Percentiles rank a stretch among this genome's conserved stretches.
Evolutionary conservation across 1,139 yeast species (phyloP).

Genomic region (Candida sanyaensis): DNA sequence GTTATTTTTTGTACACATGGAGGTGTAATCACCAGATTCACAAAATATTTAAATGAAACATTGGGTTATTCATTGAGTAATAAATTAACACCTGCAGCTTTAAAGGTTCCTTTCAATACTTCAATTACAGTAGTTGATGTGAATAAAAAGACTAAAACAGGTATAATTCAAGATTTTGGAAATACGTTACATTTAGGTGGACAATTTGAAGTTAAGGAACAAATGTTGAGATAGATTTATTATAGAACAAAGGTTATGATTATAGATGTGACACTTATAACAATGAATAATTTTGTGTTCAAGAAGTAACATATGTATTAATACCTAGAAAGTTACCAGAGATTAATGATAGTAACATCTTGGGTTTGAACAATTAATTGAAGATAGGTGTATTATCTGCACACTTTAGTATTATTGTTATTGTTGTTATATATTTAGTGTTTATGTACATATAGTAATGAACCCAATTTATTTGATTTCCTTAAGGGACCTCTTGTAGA

Average conservation of each 20-base stretch:
- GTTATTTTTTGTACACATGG: slow-evolving; percentile 80
- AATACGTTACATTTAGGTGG: slow-evolving; percentile 66
- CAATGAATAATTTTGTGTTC: too few relatives aligned
- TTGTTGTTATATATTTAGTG: too few relatives aligned
- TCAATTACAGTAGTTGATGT: slow-evolving; percentile 68
- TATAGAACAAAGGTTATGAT: neutral
- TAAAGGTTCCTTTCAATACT: slow-evolving; percentile 72
- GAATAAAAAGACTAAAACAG: slow-evolving; percentile 32
- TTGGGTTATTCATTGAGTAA: slow-evolving; percentile 37
- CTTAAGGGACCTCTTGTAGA: too few relatives aligned
- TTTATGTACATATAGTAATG: too few relatives aligned
- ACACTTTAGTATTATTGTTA: too few relatives aligned
- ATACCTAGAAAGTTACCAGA: too few relatives aligned
- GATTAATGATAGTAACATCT: too few relatives aligned
- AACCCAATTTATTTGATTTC: too few relatives aligned
- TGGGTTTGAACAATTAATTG: too few relatives aligned
- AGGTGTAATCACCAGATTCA: slow-evolving; percentile 71
- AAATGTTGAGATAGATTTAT: slow-evolving; percentile 28
- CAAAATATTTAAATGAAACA: slow-evolving; percentile 45
- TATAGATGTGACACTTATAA: too few relatives aligned
- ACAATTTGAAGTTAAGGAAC: slow-evolving; percentile 54
- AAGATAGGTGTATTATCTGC: too few relatives aligned
- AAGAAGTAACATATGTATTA: too few relatives aligned
- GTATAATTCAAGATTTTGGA: slow-evolving; percentile 54
- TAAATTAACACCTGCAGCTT: slow-evolving; percentile 38